Evolutionary conservation across 2,329 filamentous ascomycete genomes (phyloP), one percentile per base, ranked within the genome.

Genomic region (Colletotrichum truncatum): DNA sequence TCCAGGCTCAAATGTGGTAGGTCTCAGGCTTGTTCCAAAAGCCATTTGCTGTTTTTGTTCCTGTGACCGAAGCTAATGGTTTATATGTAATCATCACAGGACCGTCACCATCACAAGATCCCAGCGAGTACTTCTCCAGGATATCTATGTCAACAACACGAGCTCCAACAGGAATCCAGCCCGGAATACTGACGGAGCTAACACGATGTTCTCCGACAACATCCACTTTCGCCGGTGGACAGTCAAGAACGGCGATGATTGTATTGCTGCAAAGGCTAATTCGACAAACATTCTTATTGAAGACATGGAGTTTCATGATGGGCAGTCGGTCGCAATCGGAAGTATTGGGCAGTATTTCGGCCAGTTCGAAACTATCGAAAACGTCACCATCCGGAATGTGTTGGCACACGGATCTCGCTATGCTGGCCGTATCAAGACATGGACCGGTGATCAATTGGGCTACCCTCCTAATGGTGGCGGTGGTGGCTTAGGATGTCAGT

Each of bases 1-100:
- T 88, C 9, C 81, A 85, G 64, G 85, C 81, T 62, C 86, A 88
- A 73, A 88, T 89, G 86, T 89, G 86, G 43, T 46, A 46, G 0
- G 43, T 46, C 14, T 18, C 2, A 23, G 26, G 26, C 23, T n/a
- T 14, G 10, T n/a, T 12, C n/a, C n/a, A n/a, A n/a, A n/a, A n/a
- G n/a, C n/a, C n/a, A n/a, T n/a, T n/a, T n/a, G n/a, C n/a, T n/a
- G n/a, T n/a, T n/a, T n/a, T n/a, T n/a, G n/a, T n/a, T n/a, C n/a
- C n/a, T n/a, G n/a, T n/a, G n/a, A n/a, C n/a, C n/a, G n/a, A n/a
- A n/a, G 14, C 9, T 8, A 12, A 28, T 14, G 12, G 18, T 25
- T 18, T 9, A 12, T 14, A 28, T n/a, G 14, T 14, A 2, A 18
- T 16, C 43, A n/a, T 26, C 9, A 4, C 10, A 49, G 45, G 51